These are phyloP conservation scores for Tylopilus sp. DNA, from an alignment of 768 basidiomycete species.

Conservation along the genomic window DNA sequence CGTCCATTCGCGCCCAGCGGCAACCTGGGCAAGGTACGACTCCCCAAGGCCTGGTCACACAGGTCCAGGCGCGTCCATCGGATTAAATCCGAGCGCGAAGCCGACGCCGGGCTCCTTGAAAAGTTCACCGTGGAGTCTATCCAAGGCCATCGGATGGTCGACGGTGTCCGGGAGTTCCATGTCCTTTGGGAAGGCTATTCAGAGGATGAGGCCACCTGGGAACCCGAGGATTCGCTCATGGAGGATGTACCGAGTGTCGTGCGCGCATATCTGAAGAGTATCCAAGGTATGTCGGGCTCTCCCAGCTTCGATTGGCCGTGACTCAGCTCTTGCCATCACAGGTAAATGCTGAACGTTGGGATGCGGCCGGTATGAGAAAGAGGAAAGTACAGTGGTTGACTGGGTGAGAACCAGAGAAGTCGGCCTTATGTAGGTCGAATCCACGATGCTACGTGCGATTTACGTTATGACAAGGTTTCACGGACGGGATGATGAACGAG, in stretches of 20 bases:
- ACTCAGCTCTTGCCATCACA: not conserved
- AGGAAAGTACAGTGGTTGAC: not conserved
- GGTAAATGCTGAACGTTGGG: constrained; percentile 3
- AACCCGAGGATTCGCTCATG: constrained; percentile 42
- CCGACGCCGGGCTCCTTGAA: constrained; percentile 34
- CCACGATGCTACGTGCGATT: constrained; percentile 4
- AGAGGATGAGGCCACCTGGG: constrained; percentile 54
- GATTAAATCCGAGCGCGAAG: constrained; percentile 36
- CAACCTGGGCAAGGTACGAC: constrained; percentile 22
- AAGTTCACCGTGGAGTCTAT: constrained; percentile 42
- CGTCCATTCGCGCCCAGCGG: constrained; percentile 36
- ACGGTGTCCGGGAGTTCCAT: constrained; percentile 40
- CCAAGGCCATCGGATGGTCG: constrained; percentile 33
- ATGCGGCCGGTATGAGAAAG: not conserved
- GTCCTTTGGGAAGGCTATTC: constrained; percentile 59
- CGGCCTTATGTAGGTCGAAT: constrained; percentile 9
- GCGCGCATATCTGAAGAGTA: constrained; percentile 35
- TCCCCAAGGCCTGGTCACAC: constrained; percentile 58
- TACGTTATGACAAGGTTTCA: constrained; percentile 17
- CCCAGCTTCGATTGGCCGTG: not conserved
- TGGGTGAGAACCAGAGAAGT: constrained; percentile 10
- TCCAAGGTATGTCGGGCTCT: constrained; percentile 7
- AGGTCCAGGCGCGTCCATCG: constrained; percentile 40
- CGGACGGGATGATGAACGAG: not conserved
- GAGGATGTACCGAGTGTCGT: constrained; percentile 49